Percentiles rank a stretch among this genome's conserved stretches.
Conservation (phyloP, 164 flowering plant genomes). For the Magnolia sinica region DNA sequence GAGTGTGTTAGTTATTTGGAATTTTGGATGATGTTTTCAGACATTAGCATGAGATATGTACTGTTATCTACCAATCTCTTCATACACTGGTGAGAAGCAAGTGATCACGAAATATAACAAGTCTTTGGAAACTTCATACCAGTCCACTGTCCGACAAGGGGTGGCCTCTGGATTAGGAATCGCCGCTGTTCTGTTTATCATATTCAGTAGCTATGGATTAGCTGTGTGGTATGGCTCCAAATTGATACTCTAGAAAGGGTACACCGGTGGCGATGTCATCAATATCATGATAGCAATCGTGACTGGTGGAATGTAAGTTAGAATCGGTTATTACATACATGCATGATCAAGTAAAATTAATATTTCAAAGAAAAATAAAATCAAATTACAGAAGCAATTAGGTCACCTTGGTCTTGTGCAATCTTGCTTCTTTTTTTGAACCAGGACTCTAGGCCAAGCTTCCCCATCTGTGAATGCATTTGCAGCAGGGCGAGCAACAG, state of each 20-base stretch:
- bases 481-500: constrained; percentile 24
- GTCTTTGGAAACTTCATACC: constrained; percentile 50
- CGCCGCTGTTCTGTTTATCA: constrained; percentile 41
- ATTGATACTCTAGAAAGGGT: constrained; percentile 58
- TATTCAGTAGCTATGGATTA: constrained; percentile 53
- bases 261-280: constrained; percentile 63
- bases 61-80: too few relatives aligned
- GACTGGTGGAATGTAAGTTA: constrained; percentile 65
- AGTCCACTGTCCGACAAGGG: constrained; percentile 57
- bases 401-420: background rate
- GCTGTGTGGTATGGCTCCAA: constrained; percentile 75
- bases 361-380: background rate
- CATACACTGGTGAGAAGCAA: constrained; percentile 50
- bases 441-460: constrained; percentile 61
- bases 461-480: constrained; percentile 56
- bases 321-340: background rate
- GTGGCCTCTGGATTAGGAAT: constrained; percentile 63
- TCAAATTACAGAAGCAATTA: background rate
- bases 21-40: too few relatives aligned
- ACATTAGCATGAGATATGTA: too few relatives aligned
- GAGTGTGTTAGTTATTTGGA: constrained; percentile 58
- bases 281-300: constrained; percentile 66
- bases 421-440: background rate
- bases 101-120: constrained; percentile 55
- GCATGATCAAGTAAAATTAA: background rate